phyloP scores from a whole-genome alignment of 768 basidiomycete genomes.

The Hysterangium stoloniferum region DNA sequence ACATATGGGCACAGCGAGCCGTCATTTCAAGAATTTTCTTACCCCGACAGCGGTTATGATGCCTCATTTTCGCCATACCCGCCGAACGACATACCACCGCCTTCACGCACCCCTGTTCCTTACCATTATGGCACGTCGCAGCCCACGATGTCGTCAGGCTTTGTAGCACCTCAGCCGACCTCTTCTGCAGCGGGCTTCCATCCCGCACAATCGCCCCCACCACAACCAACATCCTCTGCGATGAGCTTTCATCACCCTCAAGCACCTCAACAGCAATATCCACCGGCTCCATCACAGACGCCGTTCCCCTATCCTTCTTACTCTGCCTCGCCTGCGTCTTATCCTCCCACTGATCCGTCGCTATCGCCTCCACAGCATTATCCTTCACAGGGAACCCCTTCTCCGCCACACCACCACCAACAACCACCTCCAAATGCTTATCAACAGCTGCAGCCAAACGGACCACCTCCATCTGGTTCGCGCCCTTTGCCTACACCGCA shows the following conservation, averaged over 20 bases:
- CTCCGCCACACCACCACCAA: slow-evolving; percentile 9
- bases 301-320: slow-evolving; percentile 16
- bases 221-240: slow-evolving; percentile 25
- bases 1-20: too few relatives aligned
- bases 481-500: slow-evolving; percentile 7
- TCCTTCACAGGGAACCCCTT: slow-evolving; percentile 16
- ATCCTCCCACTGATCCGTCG: slow-evolving; percentile 24
- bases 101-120: slow-evolving; percentile 19
- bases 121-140: not conserved
- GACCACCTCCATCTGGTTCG: slow-evolving; percentile 1
- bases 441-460: slow-evolving; percentile 31
- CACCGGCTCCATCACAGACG: slow-evolving; percentile 19
- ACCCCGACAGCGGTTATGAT: too few relatives aligned
- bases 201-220: slow-evolving; percentile 20
- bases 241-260: not conserved
- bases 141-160: slow-evolving; percentile 4
- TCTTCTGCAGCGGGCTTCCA: slow-evolving; percentile 25
- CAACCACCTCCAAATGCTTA: slow-evolving; percentile 32
- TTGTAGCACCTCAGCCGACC: slow-evolving; percentile 22
- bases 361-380: slow-evolving; percentile 18
- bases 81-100: slow-evolving; percentile 14
- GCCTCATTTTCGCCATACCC: slow-evolving; percentile 7
- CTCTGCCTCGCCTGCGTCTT: slow-evolving; percentile 23
- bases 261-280: slow-evolving; percentile 13
- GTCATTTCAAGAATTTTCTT: too few relatives aligned